Base-by-base conservation (phyloP, 306 rosid species). In the Glycine latifolia region DNA sequence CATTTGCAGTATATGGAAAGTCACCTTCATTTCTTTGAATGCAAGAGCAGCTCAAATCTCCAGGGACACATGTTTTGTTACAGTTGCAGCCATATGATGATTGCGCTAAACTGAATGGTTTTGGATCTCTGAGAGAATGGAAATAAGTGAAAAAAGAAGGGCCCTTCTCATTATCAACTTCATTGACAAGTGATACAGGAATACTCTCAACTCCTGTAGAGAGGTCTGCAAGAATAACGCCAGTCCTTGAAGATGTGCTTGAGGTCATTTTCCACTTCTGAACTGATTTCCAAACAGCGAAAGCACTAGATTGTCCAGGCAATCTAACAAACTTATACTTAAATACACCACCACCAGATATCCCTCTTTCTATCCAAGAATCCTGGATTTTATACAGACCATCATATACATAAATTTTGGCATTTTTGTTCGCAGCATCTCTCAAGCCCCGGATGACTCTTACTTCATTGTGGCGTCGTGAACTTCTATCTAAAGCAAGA, bases 161-260 rank as follows among this genome's bases (percentile, higher is more conserved):
- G 0, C 84, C 87, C 79, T 71, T 89, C 73, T 88, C 92, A 35
- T 73, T 46, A 71, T 91, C 96, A 67, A 89, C 89, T 33, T 91
- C 93, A 82, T 91, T 91, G 67, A 91, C 89, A 62, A 91, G 91
- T 49, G 91, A 75, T 82, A 91, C 87, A 20, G 92, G 92, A 60
- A 88, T 53, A 63, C 77, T 79, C 82, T 91, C 96, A n/a, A 67
- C 76, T 67, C 90, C 89, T 37, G 85, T 84, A 37, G 96, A 87
- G 73, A 91, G 81, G 66, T 91, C 93, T 31, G 79, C 76, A 47
- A 89, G 82, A 72, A 89, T 86, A 75, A 91, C 47, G 46, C 96
- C 93, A 76, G 52, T 52, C 89, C 96, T 88, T 43, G 88, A 75
- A 35, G 80, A 26, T 9, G 39, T 39, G 46, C 46, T 43, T 46